Conservation (phyloP, 2,329 filamentous ascomycete genomes). For the Botrytis porri region DNA sequence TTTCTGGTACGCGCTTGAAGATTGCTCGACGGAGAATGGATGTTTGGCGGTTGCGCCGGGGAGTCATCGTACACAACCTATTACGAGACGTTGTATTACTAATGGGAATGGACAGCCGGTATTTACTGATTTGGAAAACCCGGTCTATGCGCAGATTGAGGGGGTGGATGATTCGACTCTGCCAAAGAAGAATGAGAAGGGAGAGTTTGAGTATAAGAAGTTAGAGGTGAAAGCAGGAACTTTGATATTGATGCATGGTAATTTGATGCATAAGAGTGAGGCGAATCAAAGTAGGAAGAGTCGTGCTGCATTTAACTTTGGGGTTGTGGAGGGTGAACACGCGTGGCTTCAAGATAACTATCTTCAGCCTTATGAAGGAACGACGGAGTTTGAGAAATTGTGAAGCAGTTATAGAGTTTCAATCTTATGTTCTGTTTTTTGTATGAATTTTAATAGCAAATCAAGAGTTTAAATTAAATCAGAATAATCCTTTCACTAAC, state of each 20-base stretch:
- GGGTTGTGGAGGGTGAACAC: not conserved
- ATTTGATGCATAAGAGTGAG: conserved; percentile 15
- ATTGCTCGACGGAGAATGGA: conserved; percentile 1
- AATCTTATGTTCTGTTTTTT: not conserved
- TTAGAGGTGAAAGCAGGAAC: conserved; percentile 11
- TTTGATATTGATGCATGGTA: conserved; percentile 14
- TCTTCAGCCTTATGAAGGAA: conserved; percentile 9
- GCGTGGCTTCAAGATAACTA: conserved; percentile 6
- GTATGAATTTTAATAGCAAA: not conserved
- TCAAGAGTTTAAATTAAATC: not conserved
- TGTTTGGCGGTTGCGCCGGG: conserved; percentile 4
- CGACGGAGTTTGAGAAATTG: conserved; percentile 8
- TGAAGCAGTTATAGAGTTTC: not conserved
- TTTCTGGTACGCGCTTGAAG: conserved; percentile 13
- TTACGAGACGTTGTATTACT: not conserved
- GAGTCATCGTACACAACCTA: not conserved
- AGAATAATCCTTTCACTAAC: not conserved
- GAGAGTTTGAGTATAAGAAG: conserved; percentile 2
- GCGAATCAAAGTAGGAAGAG: conserved; percentile 10
- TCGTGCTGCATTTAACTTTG: conserved; percentile 11
- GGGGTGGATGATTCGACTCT: not conserved
- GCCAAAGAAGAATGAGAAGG: not conserved
- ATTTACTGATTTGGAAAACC: not conserved
- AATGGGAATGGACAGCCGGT: not conserved
- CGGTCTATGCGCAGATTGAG: not conserved